A percentile compares a stretch with the other conserved stretches of the same genome.
phyloP scores from a whole-genome alignment of 768 basidiomycete species.

The Rhizopogon sp. region DNA sequence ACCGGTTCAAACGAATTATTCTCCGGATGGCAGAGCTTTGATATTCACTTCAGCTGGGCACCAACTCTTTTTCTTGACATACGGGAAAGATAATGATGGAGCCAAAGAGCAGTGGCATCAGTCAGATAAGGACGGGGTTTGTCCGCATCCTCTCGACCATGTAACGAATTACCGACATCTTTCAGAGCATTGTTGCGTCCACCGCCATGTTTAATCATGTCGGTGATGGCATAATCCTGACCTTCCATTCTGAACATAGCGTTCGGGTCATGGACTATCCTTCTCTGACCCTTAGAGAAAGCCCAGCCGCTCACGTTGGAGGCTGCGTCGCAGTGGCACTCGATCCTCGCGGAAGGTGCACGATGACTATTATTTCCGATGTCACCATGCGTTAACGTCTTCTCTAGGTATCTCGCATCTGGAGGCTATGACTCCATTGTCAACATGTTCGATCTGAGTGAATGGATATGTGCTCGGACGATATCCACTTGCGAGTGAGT shows the following conservation, averaged over 20 bases:
- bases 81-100: constrained; percentile 49
- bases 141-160: background rate
- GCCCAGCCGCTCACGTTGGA: constrained; percentile 70
- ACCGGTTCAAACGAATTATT: constrained; percentile 63
- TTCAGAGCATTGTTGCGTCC: constrained; percentile 46
- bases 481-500: constrained; percentile 80
- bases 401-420: constrained; percentile 63
- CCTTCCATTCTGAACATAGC: constrained; percentile 57
- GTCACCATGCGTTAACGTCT: background rate
- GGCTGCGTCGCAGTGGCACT: constrained; percentile 74
- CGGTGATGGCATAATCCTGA: constrained; percentile 67
- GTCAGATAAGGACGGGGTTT: constrained; percentile 27
- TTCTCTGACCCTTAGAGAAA: constrained; percentile 51
- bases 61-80: constrained; percentile 57
- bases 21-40: constrained; percentile 66
- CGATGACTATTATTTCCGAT: background rate
- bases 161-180: background rate
- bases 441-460: constrained; percentile 72
- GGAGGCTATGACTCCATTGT: constrained; percentile 82
- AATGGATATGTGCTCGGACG: constrained; percentile 76
- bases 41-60: constrained; percentile 59
- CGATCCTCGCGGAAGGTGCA: constrained; percentile 73
- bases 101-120: constrained; percentile 46
- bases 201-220: constrained; percentile 73
- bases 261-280: constrained; percentile 71